Percentiles rank a stretch among this genome's conserved stretches.
phyloP scores from a whole-genome alignment of 1,284 basidiomycete species.

The Anthracocystis panici-leucophaei region DNA sequence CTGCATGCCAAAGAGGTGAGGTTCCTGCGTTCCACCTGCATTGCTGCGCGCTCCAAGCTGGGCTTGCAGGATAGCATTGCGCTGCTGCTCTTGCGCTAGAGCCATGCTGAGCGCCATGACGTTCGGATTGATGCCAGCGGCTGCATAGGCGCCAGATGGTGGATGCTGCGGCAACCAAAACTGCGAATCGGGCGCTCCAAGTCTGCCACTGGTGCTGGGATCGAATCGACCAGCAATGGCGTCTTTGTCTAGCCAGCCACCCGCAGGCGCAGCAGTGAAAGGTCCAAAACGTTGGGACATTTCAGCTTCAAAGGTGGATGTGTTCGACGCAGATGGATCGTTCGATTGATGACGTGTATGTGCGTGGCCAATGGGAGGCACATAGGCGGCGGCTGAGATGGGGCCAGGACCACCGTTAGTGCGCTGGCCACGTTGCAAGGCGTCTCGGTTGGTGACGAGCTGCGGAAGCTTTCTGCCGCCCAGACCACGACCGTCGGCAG shows the following conservation, averaged over 20 bases:
- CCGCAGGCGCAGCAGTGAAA: constrained; percentile 42
- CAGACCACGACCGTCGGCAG: constrained; percentile 13
- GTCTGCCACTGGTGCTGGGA: not conserved
- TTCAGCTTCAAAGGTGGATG: constrained; percentile 19
- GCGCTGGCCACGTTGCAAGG: constrained; percentile 39
- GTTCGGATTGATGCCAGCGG: constrained; percentile 34
- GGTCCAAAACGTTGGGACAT: constrained; percentile 34
- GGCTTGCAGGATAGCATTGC: constrained; percentile 50
- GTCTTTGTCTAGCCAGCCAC: constrained; percentile 46
- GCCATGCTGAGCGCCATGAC: constrained; percentile 55
- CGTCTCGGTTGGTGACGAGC: constrained; percentile 61
- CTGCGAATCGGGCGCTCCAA: constrained; percentile 15
- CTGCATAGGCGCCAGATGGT: constrained; percentile 5
- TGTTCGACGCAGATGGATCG: constrained; percentile 14
- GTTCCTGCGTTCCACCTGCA: constrained; percentile 22
- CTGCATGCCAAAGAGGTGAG: constrained; percentile 43
- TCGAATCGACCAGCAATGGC: constrained; percentile 26
- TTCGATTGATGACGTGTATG: constrained; percentile 42
- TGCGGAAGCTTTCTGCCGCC: constrained; percentile 48
- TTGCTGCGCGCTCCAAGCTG: constrained; percentile 44
- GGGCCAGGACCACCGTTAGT: constrained; percentile 23
- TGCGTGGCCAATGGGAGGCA: constrained; percentile 56
- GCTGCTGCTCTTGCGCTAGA: constrained; percentile 58
- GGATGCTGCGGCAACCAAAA: constrained; percentile 23
- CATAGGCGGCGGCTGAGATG: constrained; percentile 48